These are phyloP conservation scores for Fusarium coffeatum DNA, from an alignment of 2,329 filamentous ascomycete genomes.

Conservation along the genomic window DNA sequence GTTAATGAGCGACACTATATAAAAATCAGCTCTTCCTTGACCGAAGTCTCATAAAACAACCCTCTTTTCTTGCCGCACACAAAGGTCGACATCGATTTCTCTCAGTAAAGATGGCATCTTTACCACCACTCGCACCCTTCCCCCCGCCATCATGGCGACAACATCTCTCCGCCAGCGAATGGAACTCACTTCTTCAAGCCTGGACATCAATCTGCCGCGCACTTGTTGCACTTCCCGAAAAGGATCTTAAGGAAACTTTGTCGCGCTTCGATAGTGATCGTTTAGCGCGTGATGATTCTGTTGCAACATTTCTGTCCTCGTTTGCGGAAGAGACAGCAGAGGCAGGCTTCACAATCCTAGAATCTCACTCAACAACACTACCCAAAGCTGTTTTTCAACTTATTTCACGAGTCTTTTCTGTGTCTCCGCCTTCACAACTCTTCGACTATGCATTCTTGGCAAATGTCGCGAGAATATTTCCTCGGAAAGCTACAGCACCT, in stretches of 20 bases:
- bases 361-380: constrained; percentile 58
- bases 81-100: not conserved
- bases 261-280: constrained; percentile 46
- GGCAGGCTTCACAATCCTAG: constrained; percentile 52
- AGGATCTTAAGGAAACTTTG: constrained; percentile 64
- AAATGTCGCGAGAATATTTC: constrained; percentile 74
- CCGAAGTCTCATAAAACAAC: not conserved
- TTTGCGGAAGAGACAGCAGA: constrained; percentile 69
- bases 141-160: constrained; percentile 75
- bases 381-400: constrained; percentile 75
- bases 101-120: constrained; percentile 53
- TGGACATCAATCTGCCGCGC: constrained; percentile 77
- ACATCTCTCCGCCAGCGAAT: constrained; percentile 75
- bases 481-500: constrained; percentile 68
- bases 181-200: constrained; percentile 79
- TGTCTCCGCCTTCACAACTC: constrained; percentile 58
- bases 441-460: constrained; percentile 75
- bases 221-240: constrained; percentile 69
- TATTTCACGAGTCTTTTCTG: constrained; percentile 65
- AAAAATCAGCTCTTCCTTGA: constrained; percentile 7
- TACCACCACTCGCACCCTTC: constrained; percentile 82
- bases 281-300: constrained; percentile 67
- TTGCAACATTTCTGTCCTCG: constrained; percentile 72
- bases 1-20: constrained; percentile 3
- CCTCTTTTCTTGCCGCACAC: not conserved